Evolutionary conservation across 2,329 filamentous ascomycete genomes (phyloP).

Genomic region (Aspergillus sp.): DNA sequence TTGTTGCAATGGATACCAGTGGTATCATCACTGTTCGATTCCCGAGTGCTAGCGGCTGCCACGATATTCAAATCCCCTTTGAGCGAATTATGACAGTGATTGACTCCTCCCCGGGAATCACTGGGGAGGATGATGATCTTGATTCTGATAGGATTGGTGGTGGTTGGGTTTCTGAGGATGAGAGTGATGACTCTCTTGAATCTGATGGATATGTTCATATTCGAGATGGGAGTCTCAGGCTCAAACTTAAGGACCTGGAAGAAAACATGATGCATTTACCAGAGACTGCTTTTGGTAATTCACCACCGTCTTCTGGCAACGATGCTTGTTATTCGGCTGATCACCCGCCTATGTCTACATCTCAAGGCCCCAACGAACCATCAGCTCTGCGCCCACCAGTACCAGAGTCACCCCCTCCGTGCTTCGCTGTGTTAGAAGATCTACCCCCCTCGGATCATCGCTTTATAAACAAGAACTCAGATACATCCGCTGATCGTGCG

Average conservation of each 20-base stretch:
- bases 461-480: conserved; percentile 34
- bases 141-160: conserved; percentile 46
- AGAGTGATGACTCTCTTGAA: conserved; percentile 33
- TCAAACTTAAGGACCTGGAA: background rate
- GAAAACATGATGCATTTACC: conserved; percentile 4
- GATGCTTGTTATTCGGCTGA: conserved; percentile 2
- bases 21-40: conserved; percentile 56
- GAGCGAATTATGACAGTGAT: conserved; percentile 52
- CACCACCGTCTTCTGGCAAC: background rate
- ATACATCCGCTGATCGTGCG: conserved; percentile 24
- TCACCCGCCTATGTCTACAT: background rate
- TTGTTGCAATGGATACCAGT: conserved; percentile 55
- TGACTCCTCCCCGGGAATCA: conserved; percentile 8
- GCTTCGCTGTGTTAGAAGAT: conserved; percentile 44
- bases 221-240: no score
- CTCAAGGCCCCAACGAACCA: background rate
- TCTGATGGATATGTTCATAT: background rate
- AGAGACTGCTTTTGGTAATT: conserved; percentile 10
- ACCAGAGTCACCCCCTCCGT: conserved; percentile 25
- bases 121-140: conserved; percentile 29
- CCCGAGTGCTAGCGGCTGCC: conserved; percentile 48
- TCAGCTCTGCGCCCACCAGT: conserved; percentile 1
- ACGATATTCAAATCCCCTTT: conserved; percentile 50
- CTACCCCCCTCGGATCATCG: conserved; percentile 45
- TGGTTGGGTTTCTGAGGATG: conserved; percentile 42